These are phyloP conservation scores for Carex myosuroides DNA, from an alignment of 176 grass and related monocot genomes.

Conservation along the genomic window DNA sequence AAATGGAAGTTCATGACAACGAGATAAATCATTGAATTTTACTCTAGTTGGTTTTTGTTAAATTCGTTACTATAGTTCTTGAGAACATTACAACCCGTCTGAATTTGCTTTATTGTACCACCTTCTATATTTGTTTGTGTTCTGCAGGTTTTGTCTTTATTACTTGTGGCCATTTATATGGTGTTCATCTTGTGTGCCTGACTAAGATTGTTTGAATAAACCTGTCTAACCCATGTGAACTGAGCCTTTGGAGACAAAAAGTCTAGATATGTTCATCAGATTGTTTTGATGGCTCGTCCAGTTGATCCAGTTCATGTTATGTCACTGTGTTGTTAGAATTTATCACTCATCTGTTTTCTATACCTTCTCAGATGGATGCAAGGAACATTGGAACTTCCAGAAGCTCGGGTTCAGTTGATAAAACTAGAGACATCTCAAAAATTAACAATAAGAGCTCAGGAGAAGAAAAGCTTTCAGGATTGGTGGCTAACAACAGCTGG, in stretches of 20 bases:
- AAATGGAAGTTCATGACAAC: background rate
- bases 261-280: background rate
- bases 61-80: background rate
- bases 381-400: slow-evolving; percentile 43
- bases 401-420: slow-evolving; percentile 43
- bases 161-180: background rate
- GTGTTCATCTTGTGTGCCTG: background rate
- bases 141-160: background rate
- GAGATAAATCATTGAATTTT: background rate
- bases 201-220: background rate
- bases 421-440: slow-evolving; percentile 60
- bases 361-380: slow-evolving; percentile 72
- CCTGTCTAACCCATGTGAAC: background rate
- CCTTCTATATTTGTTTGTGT: background rate
- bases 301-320: background rate
- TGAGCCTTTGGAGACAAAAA: background rate
- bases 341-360: slow-evolving; percentile 13
- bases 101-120: background rate
- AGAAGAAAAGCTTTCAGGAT: slow-evolving; percentile 60
- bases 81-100: background rate
- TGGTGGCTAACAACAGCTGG: slow-evolving; percentile 58
- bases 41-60: background rate
- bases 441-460: slow-evolving; percentile 32
- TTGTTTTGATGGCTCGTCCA: background rate
- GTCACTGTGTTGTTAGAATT: background rate